Evolutionary conservation across 768 basidiomycete genomes (phyloP), one percentile per base, ranked within the genome.

Genomic region (Paxillus rubicundulus): DNA sequence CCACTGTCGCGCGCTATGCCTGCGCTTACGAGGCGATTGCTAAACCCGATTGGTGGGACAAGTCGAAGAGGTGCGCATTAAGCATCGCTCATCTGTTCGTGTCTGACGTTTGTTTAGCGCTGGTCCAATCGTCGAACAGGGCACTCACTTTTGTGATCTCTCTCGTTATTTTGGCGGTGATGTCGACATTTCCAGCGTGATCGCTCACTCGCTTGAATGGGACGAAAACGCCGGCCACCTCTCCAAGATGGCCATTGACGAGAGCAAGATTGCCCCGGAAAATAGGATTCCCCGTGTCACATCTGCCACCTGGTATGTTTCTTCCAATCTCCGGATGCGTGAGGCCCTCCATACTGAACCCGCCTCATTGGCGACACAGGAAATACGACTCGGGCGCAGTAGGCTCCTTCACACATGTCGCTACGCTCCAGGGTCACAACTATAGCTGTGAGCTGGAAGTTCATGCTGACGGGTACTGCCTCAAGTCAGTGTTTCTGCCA

Each of bases 131-230:
- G 74, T 95, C 57, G 92, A 93, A 70, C 89, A 93, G 74, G 95
- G 92, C 43, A 98, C 96, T 13, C 96, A 98, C 75, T 96, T 98
- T 74, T 94, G 92, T 62, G 94, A 98, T 73, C 80, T 97, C 40
- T 97, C 93, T 37, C 87, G 96, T 59, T 96, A 96, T 77, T 98
- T 98, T 65, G 96, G 95, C 47, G 96, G 96, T 14, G 91, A 96
- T 59, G 92, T 97, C 52, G 91, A 97, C 64, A 84, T 95, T 55
- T 73, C 82, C 47, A 81, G 80, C 32, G 88, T 92, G 37, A 74
- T 68, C 36, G 96, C 95, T 14, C 91, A 93, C 65, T 92, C 94
- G 9, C 79, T 98, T 30, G 95, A 96, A 66, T 93, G 88, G 88
- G 77, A 92, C 66, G 95, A 98, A 70, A 81, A 84, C 57, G 88